phyloP scores from a whole-genome alignment of 176 grass and related monocot genomes.

The Oryza rufipogon region DNA sequence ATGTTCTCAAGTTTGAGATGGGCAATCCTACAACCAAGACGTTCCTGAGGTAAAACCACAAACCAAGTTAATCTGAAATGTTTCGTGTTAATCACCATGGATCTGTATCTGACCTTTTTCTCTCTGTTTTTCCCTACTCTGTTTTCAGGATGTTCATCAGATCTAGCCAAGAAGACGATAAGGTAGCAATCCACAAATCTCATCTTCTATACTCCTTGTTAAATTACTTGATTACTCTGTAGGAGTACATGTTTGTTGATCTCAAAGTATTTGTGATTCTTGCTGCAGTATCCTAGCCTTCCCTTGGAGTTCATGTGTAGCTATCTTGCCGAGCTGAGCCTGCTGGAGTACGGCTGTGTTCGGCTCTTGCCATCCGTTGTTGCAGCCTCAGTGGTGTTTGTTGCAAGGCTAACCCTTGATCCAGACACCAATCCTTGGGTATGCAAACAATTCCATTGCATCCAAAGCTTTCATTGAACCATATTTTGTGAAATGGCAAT shows the following conservation, averaged over 20 bases:
- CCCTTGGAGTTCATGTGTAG: constrained; percentile 62
- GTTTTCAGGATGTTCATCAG: constrained; percentile 63
- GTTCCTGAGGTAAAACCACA: constrained; percentile 64
- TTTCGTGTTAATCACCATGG: background rate
- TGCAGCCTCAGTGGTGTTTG: constrained; percentile 75
- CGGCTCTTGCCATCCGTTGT: constrained; percentile 79
- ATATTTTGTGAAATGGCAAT: background rate
- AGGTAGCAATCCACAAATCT: constrained; percentile 37
- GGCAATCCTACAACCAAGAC: constrained; percentile 86
- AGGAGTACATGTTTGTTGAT: constrained; percentile 6
- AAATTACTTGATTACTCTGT: constrained; percentile 1
- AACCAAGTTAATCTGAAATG: background rate
- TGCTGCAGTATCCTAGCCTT: constrained; percentile 54
- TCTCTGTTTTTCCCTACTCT: constrained; percentile 9
- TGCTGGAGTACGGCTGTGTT: constrained; percentile 73
- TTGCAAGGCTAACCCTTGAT: constrained; percentile 76
- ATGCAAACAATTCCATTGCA: constrained; percentile 25
- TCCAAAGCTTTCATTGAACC: background rate
- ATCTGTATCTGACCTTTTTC: constrained; percentile 15
- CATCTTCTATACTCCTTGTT: background rate
- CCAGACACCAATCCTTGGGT: constrained; percentile 81
- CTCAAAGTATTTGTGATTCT: background rate
- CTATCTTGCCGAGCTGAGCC: constrained; percentile 81
- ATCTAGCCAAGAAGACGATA: constrained; percentile 65
- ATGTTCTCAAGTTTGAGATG: constrained; percentile 75